A percentile compares a stretch with the other conserved stretches of the same genome.
phyloP scores from a whole-genome alignment of 2,329 filamentous ascomycete species.

The Diaporthe sp. region DNA sequence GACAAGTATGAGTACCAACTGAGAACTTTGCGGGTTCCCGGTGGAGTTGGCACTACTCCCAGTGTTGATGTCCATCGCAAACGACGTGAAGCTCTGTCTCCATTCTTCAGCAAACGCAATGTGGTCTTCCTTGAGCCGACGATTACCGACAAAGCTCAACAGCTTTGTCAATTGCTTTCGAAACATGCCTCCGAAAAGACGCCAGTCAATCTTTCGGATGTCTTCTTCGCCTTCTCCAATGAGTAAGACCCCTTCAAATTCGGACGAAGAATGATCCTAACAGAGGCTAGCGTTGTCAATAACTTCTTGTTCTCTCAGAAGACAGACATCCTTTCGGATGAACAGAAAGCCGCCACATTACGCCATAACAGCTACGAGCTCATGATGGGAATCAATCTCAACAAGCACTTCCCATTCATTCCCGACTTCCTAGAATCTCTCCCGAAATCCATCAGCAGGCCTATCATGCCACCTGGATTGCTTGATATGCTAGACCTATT shows the following conservation, averaged over 20 bases:
- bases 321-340: slow-evolving; percentile 26
- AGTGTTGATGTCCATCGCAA: slow-evolving; percentile 26
- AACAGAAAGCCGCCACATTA: slow-evolving; percentile 26
- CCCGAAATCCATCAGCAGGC: slow-evolving; percentile 32
- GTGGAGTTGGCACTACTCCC: slow-evolving; percentile 31
- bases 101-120: slow-evolving; percentile 35
- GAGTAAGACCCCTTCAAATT: slow-evolving; percentile 21
- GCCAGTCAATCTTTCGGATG: slow-evolving; percentile 32
- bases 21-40: slow-evolving; percentile 27
- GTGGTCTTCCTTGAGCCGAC: slow-evolving; percentile 20
- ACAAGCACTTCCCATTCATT: slow-evolving; percentile 31
- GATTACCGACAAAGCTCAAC: slow-evolving; percentile 29
- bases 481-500: slow-evolving; percentile 33
- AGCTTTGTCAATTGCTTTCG: slow-evolving; percentile 29
- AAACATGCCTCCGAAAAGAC: slow-evolving; percentile 25
- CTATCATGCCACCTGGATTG: slow-evolving; percentile 33
- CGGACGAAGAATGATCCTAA: slow-evolving; percentile 24
- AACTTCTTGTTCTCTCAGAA: slow-evolving; percentile 28
- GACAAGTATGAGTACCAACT: slow-evolving; percentile 34
- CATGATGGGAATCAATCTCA: slow-evolving; percentile 27
- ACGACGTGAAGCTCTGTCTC: slow-evolving; percentile 31
- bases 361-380: slow-evolving; percentile 33
- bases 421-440: slow-evolving; percentile 27
- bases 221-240: slow-evolving; percentile 32
- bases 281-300: slow-evolving; percentile 19